phyloP scores from a whole-genome alignment of 2,329 filamentous ascomycete genomes.

The Lasiodiplodia citricola region DNA sequence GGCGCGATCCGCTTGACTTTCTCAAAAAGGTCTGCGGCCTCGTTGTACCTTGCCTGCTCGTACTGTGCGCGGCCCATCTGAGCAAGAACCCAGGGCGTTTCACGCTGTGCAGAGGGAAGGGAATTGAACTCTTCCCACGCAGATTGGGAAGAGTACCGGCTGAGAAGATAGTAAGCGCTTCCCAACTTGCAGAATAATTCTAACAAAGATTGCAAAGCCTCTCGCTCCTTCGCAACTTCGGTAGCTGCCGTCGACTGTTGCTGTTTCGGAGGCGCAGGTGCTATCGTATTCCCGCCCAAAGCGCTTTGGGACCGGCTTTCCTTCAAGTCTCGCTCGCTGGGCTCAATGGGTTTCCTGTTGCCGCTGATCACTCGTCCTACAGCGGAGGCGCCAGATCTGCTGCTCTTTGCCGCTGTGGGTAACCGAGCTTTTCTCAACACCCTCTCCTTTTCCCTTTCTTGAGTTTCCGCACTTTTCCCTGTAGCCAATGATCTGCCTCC shows the following conservation, averaged over 20 bases:
- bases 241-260: slow-evolving; percentile 34
- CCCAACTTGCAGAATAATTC: slow-evolving; percentile 84
- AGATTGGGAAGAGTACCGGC: slow-evolving; percentile 78
- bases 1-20: slow-evolving; percentile 80
- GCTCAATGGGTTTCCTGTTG: slow-evolving; percentile 78
- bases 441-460: slow-evolving; percentile 59
- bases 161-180: slow-evolving; percentile 76
- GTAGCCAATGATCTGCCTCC: slow-evolving; percentile 65
- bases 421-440: slow-evolving; percentile 81
- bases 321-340: slow-evolving; percentile 66
- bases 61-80: slow-evolving; percentile 91
- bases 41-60: slow-evolving; percentile 83
- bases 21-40: slow-evolving; percentile 86
- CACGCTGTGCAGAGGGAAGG: slow-evolving; percentile 75
- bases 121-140: slow-evolving; percentile 75
- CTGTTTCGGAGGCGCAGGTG: slow-evolving; percentile 33
- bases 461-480: slow-evolving; percentile 58
- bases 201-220: slow-evolving; percentile 76
- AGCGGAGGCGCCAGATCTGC: slow-evolving; percentile 66
- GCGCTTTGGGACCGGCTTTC: slow-evolving; percentile 55
- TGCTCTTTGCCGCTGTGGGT: slow-evolving; percentile 72
- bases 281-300: slow-evolving; percentile 16
- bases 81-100: slow-evolving; percentile 91
- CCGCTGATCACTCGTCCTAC: slow-evolving; percentile 89
- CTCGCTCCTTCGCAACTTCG: slow-evolving; percentile 63